phyloP scores from a whole-genome alignment of 2,329 filamentous ascomycete genomes.

The Colletotrichum phormii region DNA sequence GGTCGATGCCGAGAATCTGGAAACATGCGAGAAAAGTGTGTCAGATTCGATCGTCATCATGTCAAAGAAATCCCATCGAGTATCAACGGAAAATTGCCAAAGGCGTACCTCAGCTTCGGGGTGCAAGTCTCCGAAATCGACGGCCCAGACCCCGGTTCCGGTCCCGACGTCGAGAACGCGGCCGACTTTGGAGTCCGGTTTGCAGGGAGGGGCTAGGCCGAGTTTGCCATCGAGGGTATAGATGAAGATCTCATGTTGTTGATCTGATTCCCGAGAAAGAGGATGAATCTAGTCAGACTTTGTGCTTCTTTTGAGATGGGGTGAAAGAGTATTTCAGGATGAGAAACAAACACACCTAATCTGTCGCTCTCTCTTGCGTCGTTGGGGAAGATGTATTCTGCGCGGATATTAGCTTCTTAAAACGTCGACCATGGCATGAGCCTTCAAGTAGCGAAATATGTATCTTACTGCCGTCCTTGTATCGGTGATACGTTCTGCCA shows the following conservation, averaged over 20 bases:
- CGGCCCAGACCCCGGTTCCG: slow-evolving; percentile 41
- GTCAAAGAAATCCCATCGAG: no score
- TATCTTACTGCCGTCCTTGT: slow-evolving; percentile 20
- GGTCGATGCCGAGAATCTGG: not conserved
- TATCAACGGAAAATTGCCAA: no score
- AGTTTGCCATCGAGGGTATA: not conserved
- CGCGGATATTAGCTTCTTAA: not conserved
- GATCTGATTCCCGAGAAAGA: not conserved
- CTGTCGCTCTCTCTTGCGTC: not conserved
- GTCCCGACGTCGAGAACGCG: slow-evolving; percentile 41
- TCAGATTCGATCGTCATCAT: no score
- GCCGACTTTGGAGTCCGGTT: not conserved
- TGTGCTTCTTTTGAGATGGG: no score
- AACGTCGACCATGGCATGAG: not conserved
- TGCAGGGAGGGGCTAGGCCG: not conserved
- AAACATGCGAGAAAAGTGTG: no score
- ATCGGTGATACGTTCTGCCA: slow-evolving; percentile 39
- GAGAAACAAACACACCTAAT: not conserved
- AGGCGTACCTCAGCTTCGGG: slow-evolving; percentile 45
- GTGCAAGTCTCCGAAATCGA: slow-evolving; percentile 43
- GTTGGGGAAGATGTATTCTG: not conserved
- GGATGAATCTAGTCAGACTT: not conserved
- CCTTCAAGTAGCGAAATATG: not conserved
- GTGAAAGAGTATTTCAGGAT: not conserved
- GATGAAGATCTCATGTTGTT: not conserved